Evolutionary conservation across 1,284 basidiomycete genomes (phyloP).

Genomic region (Puccinia brachypodii): DNA sequence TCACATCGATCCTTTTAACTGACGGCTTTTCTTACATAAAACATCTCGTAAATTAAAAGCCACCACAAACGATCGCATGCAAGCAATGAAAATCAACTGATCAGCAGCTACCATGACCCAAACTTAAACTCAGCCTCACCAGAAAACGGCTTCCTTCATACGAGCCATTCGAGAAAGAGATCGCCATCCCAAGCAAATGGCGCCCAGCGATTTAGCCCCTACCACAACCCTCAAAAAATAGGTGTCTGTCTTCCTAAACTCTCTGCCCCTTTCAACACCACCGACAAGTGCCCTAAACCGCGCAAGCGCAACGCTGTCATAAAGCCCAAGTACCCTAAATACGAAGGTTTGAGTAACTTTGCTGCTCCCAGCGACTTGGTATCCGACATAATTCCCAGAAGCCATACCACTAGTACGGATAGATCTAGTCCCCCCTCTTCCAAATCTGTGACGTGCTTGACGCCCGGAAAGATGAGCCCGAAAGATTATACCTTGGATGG

Average conservation of each 20-base stretch:
- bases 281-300: background rate
- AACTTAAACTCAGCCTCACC: conserved; percentile 14
- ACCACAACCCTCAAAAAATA: background rate
- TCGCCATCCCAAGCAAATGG: background rate
- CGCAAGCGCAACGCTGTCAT: conserved; percentile 21
- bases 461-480: background rate
- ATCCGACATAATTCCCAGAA: conserved; percentile 19
- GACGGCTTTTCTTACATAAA: background rate
- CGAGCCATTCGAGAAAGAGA: background rate
- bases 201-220: conserved; percentile 3
- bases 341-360: conserved; percentile 29
- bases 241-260: conserved; percentile 9
- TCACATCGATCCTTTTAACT: conserved; percentile 14
- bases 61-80: conserved; percentile 13
- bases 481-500: background rate
- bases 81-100: conserved; percentile 18
- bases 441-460: background rate
- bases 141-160: background rate
- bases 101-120: background rate
- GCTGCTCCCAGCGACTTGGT: conserved; percentile 36
- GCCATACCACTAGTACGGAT: background rate
- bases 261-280: conserved; percentile 2
- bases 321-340: conserved; percentile 34
- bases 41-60: conserved; percentile 21
- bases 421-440: background rate